Conservation (phyloP, 352 stramenopile genomes). For the Phytopythium oedochilum region DNA sequence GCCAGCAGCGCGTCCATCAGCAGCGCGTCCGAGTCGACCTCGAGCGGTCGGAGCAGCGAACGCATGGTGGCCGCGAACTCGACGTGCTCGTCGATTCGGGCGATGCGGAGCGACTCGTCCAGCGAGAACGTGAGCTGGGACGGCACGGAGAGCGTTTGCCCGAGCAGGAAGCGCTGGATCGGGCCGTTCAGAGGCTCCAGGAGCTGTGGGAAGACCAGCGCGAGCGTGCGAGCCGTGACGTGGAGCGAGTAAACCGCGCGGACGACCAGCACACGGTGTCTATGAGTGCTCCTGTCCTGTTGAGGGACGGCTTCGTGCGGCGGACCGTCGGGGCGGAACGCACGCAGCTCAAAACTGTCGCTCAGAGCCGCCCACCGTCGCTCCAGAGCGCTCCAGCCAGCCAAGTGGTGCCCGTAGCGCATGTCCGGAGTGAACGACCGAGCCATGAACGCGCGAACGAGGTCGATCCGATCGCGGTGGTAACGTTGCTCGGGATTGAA, state of each 20-base stretch:
- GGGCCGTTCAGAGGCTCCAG: background rate
- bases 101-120: background rate
- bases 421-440: conserved; percentile 1
- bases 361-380: background rate
- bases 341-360: conserved; percentile 2
- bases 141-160: background rate
- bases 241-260: conserved; percentile 2
- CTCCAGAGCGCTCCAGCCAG: conserved; percentile 4
- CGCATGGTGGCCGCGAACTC: background rate
- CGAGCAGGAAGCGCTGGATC: background rate
- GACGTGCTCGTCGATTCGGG: conserved; percentile 1
- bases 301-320: background rate
- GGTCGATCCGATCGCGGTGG: background rate
- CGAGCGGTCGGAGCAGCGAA: background rate
- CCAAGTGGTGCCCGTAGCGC: conserved; percentile 4
- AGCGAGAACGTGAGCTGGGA: background rate
- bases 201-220: background rate
- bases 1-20: background rate
- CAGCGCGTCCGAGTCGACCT: conserved; percentile 1
- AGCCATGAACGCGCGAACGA: conserved; percentile 1
- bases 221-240: background rate
- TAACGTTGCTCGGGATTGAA: background rate
- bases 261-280: background rate
- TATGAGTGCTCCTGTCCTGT: background rate
- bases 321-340: background rate